A percentile compares a stretch with the other conserved stretches of the same genome.
Evolutionary conservation across 1,284 basidiomycete genomes (phyloP).

Genomic region (Pseudozyma tsukubaensis): DNA sequence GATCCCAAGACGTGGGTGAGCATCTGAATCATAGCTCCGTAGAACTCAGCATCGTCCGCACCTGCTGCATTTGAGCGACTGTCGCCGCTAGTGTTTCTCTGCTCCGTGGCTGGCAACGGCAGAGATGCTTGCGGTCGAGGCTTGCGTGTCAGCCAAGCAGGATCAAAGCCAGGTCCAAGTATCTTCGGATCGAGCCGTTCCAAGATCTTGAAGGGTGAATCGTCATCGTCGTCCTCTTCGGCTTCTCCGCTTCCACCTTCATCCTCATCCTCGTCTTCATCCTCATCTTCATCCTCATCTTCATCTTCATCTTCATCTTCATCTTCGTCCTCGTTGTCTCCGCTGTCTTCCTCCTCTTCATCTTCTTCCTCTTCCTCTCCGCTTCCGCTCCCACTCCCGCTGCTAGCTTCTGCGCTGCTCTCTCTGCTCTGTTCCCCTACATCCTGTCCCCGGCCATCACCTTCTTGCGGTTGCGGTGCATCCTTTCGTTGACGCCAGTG

Average conservation of each 20-base stretch:
- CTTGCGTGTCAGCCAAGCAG: conserved; percentile 23
- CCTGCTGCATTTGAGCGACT: conserved; percentile 16
- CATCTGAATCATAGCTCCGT: conserved; percentile 59
- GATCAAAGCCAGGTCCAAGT: conserved; percentile 14
- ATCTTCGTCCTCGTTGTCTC: background rate
- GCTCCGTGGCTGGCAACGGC: background rate
- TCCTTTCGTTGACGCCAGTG: background rate
- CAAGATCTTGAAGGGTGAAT: conserved; percentile 40
- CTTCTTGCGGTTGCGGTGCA: background rate
- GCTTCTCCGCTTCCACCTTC: conserved; percentile 14
- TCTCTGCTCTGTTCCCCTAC: background rate
- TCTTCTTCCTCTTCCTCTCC: background rate
- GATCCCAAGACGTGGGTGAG: conserved; percentile 60
- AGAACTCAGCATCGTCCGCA: conserved; percentile 49
- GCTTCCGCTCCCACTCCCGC: background rate
- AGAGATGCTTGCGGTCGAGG: conserved; percentile 2
- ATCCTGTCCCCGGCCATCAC: background rate
- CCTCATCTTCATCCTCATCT: conserved; percentile 13
- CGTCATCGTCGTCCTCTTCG: conserved; percentile 37
- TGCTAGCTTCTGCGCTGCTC: background rate
- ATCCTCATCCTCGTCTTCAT: conserved; percentile 21
- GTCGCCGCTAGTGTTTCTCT: background rate
- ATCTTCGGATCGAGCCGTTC: conserved; percentile 30
- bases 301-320: conserved; percentile 6
- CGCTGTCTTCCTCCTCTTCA: background rate